These are phyloP conservation scores for Choanephora cucurbitarum DNA, from an alignment of 371 early-diverging fungal genomes.

Conservation along the genomic window DNA sequence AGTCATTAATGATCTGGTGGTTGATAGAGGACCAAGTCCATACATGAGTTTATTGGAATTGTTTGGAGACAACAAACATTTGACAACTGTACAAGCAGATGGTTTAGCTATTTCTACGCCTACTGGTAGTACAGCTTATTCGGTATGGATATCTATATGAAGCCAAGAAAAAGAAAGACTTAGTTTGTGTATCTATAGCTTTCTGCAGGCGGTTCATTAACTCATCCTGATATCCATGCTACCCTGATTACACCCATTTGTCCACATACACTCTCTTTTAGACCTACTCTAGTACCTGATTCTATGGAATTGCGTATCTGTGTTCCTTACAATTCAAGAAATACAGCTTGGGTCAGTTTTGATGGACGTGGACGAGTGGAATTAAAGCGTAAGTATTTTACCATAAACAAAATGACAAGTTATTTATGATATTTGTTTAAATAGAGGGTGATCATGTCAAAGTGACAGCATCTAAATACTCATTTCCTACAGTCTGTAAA, in stretches of 20 bases:
- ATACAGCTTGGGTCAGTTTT: constrained; percentile 86
- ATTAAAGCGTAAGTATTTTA: constrained; percentile 65
- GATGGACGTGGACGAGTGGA: constrained; percentile 92
- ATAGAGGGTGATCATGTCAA: constrained; percentile 85
- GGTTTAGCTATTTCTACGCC: constrained; percentile 93
- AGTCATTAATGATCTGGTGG: constrained; percentile 79
- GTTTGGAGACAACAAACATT: constrained; percentile 86
- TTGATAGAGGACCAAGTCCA: constrained; percentile 90
- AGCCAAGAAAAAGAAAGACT: too few species aligned
- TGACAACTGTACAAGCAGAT: constrained; percentile 88
- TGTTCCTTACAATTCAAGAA: constrained; percentile 77
- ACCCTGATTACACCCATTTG: constrained; percentile 96
- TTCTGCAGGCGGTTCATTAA: constrained; percentile 92
- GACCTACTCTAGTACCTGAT: constrained; percentile 94
- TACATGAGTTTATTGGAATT: constrained; percentile 89
- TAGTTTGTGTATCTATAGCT: constrained; percentile 58
- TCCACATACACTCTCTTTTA: constrained; percentile 92
- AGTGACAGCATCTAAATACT: constrained; percentile 82
- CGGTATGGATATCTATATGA: constrained; percentile 59
- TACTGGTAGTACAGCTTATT: constrained; percentile 97
- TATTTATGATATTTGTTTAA: not conserved
- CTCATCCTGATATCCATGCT: constrained; percentile 93
- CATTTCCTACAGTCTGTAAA: constrained; percentile 87
- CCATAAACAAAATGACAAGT: too few species aligned
- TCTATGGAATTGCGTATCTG: constrained; percentile 82